Percentiles rank a stretch among this genome's conserved stretches.
Evolutionary conservation across 2,329 filamentous ascomycete genomes (phyloP).

Genomic region (Apiospora malaysiana): DNA sequence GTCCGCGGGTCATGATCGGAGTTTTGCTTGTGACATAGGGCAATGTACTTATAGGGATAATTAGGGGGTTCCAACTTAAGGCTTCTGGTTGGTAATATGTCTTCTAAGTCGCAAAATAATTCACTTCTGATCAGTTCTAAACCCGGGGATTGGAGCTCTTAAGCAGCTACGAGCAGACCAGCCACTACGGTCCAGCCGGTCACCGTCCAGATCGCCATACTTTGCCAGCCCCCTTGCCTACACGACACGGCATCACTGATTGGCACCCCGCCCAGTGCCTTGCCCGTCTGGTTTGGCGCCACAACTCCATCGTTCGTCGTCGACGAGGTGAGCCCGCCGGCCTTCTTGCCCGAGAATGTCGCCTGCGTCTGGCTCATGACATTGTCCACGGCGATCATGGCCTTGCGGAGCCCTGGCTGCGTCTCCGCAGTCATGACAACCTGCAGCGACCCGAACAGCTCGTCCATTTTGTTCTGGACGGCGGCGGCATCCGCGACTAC

Average conservation of each 20-base stretch:
- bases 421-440: background rate
- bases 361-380: background rate
- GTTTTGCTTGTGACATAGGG: background rate
- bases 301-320: background rate
- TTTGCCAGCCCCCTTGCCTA: background rate
- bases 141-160: no score
- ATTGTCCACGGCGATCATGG: background rate
- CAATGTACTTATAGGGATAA: background rate
- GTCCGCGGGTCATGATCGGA: background rate
- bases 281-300: background rate
- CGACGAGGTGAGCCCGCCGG: background rate
- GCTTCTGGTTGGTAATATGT: background rate
- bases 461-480: background rate
- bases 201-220: background rate
- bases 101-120: background rate
- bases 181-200: background rate
- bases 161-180: background rate
- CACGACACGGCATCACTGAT: background rate
- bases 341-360: background rate
- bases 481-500: background rate
- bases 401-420: background rate
- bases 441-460: background rate
- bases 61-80: background rate
- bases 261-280: background rate
- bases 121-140: background rate